Evolutionary conservation across 768 basidiomycete genomes (phyloP).

Genomic region (Pisolithus microcarpus): DNA sequence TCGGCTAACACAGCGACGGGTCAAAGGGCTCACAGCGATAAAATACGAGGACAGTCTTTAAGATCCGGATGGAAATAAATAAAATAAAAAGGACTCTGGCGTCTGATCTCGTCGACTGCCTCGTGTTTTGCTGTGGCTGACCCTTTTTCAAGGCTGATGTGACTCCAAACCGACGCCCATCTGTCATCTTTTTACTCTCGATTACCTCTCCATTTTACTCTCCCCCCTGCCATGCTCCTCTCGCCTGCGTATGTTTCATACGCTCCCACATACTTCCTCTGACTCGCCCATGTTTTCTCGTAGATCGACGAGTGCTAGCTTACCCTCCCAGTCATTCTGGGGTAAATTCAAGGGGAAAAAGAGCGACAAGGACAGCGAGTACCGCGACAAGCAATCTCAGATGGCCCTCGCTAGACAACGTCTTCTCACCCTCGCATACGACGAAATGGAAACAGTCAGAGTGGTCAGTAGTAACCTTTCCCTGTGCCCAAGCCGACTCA

Average conservation of each 20-base stretch:
- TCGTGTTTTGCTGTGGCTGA: conserved; percentile 51
- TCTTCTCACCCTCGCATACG: conserved; percentile 74
- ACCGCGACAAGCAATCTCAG: conserved; percentile 44
- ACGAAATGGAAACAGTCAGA: conserved; percentile 80
- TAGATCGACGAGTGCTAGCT: conserved; percentile 65
- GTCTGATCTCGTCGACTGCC: conserved; percentile 30
- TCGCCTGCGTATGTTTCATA: conserved; percentile 63
- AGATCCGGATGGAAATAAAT: no score
- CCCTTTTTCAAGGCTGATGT: conserved; percentile 23
- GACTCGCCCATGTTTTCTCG: conserved; percentile 29
- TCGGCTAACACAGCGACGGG: background rate
- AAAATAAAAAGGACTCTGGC: background rate
- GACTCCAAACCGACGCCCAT: no score
- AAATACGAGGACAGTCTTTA: no score
- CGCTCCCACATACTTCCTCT: conserved; percentile 14
- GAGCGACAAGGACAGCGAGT: conserved; percentile 54
- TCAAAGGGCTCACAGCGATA: background rate
- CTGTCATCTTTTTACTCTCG: conserved; percentile 16
- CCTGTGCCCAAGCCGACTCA: background rate
- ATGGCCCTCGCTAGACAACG: conserved; percentile 71
- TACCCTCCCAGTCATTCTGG: conserved; percentile 42
- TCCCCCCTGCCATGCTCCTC: conserved; percentile 52
- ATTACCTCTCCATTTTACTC: conserved; percentile 14
- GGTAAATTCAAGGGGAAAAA: conserved; percentile 65
- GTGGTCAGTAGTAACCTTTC: conserved; percentile 34